A percentile compares a stretch with the other conserved stretches of the same genome.
phyloP scores from a whole-genome alignment of 805 yeast species.

The Naumovozyma castellii region DNA sequence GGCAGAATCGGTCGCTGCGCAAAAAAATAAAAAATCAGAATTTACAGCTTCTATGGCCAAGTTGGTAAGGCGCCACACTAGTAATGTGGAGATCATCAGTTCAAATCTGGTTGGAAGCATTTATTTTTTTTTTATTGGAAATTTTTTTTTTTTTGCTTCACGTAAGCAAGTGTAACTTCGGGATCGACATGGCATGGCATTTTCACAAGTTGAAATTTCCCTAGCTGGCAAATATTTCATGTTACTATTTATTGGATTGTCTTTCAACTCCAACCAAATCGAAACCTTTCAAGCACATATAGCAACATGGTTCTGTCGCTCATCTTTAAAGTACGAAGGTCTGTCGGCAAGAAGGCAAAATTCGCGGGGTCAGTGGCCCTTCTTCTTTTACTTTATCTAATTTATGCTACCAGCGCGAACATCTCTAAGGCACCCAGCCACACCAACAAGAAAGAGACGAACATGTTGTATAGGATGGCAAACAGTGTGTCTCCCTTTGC shows the following conservation, averaged over 20 bases:
- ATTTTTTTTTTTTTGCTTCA: too few species aligned
- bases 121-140: neutral
- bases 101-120: constrained; percentile 65
- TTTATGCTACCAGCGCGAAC: neutral
- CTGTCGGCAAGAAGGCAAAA: too few species aligned
- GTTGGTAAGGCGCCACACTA: constrained; percentile 84
- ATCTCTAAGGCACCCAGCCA: neutral
- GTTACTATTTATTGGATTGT: too few species aligned
- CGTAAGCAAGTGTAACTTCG: neutral
- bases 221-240: too few species aligned
- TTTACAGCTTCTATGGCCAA: constrained; percentile 46
- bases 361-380: too few species aligned
- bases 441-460: neutral
- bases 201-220: too few species aligned
- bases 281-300: too few species aligned
- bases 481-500: neutral
- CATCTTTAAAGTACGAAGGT: too few species aligned
- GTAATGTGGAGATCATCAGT: constrained; percentile 82
- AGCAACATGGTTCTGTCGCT: too few species aligned
- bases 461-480: neutral
- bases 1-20: neutral
- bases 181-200: too few species aligned
- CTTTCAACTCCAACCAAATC: too few species aligned
- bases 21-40: neutral
- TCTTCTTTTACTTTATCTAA: neutral